Percentiles rank a stretch among this genome's conserved stretches.
phyloP scores from a whole-genome alignment of 306 rosid species.

The Gastrolobium bilobum region DNA sequence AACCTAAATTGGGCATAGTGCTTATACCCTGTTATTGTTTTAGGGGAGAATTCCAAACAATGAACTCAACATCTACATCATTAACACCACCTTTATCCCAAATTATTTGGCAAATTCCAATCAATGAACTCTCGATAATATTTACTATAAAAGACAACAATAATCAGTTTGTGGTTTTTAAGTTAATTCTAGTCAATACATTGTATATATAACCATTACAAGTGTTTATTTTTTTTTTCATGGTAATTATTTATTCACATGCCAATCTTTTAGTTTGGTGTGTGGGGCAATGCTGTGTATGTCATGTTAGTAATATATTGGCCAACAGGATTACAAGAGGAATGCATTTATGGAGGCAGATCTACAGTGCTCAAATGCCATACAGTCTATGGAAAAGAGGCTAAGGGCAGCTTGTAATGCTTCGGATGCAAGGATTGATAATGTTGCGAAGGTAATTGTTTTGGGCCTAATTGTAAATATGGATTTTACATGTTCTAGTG shows the following conservation, averaged over 20 bases:
- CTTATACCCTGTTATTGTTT: neutral
- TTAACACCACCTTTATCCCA: no score
- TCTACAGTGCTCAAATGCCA: constrained; percentile 74
- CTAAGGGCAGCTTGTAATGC: constrained; percentile 92
- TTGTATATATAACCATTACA: neutral
- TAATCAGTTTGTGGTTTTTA: no score
- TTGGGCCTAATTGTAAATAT: constrained; percentile 15
- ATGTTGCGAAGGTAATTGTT: constrained; percentile 76
- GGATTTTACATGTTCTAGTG: neutral
- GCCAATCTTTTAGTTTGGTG: constrained; percentile 1
- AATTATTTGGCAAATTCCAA: neutral
- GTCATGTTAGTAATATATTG: constrained; percentile 49
- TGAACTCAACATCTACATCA: neutral
- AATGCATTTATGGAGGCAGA: constrained; percentile 94
- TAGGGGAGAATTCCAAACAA: neutral
- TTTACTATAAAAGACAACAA: no score
- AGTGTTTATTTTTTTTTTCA: neutral
- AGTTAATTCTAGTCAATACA: neutral
- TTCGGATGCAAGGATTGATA: constrained; percentile 77
- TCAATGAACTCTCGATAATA: neutral
- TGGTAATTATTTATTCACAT: neutral
- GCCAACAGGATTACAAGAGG: constrained; percentile 81
- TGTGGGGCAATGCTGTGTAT: constrained; percentile 8
- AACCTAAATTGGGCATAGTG: neutral
- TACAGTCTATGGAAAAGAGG: constrained; percentile 92